Evolutionary conservation across 805 yeast genomes (phyloP).

Genomic region (Wilhelminamyces savonicus): DNA sequence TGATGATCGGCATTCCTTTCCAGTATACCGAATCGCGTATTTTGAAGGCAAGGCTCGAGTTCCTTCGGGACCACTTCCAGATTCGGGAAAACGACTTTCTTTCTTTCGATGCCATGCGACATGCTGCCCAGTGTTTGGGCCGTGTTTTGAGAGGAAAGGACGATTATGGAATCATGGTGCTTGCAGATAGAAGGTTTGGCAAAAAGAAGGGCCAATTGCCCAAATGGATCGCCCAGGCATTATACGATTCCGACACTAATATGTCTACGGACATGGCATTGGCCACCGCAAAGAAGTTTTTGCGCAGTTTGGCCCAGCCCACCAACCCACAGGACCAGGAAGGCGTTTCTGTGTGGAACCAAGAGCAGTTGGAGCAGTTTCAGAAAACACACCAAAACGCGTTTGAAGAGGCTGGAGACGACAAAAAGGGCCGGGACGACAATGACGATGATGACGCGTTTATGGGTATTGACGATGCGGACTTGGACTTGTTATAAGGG

Average conservation of each 20-base stretch:
- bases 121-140: slow-evolving; percentile 98
- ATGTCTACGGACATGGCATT: slow-evolving; percentile 96
- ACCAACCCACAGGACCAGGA: slow-evolving; percentile 83
- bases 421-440: slow-evolving; percentile 8
- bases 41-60: slow-evolving; percentile 89
- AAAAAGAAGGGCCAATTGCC: slow-evolving; percentile 85
- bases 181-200: slow-evolving; percentile 90
- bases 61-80: slow-evolving; percentile 85
- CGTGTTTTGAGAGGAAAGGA: slow-evolving; percentile 96
- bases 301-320: slow-evolving; percentile 93
- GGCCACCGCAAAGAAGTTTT: slow-evolving; percentile 87
- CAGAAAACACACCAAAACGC: slow-evolving; percentile 45
- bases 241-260: slow-evolving; percentile 85
- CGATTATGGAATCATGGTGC: slow-evolving; percentile 97
- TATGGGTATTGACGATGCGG: slow-evolving; percentile 44
- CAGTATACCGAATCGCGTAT: slow-evolving; percentile 98
- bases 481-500: slow-evolving; percentile 28
- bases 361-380: slow-evolving; percentile 54
- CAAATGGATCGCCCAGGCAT: slow-evolving; percentile 93
- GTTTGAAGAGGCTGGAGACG: slow-evolving; percentile 13
- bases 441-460: slow-evolving; percentile 29
- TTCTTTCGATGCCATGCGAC: slow-evolving; percentile 99
- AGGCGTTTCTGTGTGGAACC: slow-evolving; percentile 90
- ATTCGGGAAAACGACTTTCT: slow-evolving; percentile 90
- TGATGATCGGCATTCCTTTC: slow-evolving; percentile 98